phyloP scores from a whole-genome alignment of 2,329 filamentous ascomycete genomes.

The Chaetomium strumarium region DNA sequence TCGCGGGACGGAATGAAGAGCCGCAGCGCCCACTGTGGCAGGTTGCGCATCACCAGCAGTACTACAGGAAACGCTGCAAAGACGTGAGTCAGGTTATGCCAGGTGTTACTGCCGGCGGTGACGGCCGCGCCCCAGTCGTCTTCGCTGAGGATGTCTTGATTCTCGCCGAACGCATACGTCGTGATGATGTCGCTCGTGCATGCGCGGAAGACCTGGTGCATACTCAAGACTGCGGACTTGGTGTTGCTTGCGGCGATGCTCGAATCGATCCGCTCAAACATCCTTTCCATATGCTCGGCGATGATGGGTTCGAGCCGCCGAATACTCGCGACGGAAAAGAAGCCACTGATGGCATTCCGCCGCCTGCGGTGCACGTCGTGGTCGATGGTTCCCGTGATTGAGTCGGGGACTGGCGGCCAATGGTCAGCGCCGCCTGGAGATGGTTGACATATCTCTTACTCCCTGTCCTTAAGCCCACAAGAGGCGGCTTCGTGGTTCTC shows the following conservation, averaged over 20 bases:
- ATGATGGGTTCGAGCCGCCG: constrained; percentile 20
- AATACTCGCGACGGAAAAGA: constrained; percentile 16
- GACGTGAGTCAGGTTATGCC: constrained; percentile 6
- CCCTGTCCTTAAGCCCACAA: constrained; percentile 1
- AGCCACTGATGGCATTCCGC: constrained; percentile 7
- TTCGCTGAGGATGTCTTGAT: constrained; percentile 17
- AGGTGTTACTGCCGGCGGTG: constrained; percentile 12
- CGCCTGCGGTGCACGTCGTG: constrained; percentile 15
- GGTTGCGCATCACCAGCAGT: constrained; percentile 15
- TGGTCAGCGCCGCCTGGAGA: not conserved
- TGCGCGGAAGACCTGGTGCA: constrained; percentile 22
- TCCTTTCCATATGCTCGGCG: constrained; percentile 10
- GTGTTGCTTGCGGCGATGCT: not conserved
- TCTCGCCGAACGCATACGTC: constrained; percentile 12
- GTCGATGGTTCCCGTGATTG: constrained; percentile 6
- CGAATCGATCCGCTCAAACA: constrained; percentile 9
- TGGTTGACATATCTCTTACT: not conserved
- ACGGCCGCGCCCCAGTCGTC: constrained; percentile 11
- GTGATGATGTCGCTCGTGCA: constrained; percentile 24
- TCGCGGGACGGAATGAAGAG: not conserved
- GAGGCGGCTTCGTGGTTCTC: constrained; percentile 11
- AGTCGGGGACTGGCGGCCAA: not conserved
- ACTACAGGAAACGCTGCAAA: constrained; percentile 15
- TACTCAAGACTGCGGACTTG: not conserved
- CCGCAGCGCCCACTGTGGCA: constrained; percentile 10